These are phyloP conservation scores for Diaporthe vexans DNA, from an alignment of 2,329 filamentous ascomycete genomes.

Conservation along the genomic window DNA sequence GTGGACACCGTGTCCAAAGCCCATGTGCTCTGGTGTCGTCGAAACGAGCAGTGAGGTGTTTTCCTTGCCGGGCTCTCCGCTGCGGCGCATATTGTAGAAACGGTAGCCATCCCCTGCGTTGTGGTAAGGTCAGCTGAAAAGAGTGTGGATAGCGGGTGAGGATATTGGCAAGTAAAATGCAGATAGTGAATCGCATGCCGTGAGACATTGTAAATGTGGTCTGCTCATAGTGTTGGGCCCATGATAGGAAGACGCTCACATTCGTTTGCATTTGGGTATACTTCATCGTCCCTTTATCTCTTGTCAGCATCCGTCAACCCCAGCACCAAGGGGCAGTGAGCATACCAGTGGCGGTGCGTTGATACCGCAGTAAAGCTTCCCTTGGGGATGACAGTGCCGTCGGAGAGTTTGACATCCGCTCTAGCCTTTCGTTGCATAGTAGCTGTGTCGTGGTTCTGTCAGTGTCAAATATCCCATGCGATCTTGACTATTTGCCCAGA, in stretches of 20 bases:
- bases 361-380: slow-evolving; percentile 25
- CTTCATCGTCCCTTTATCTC: not conserved
- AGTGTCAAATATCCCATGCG: not conserved
- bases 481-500: no score
- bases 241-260: not conserved
- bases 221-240: not conserved
- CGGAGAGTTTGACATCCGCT: slow-evolving; percentile 42
- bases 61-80: slow-evolving; percentile 44
- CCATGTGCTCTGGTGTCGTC: slow-evolving; percentile 25
- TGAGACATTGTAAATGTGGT: not conserved
- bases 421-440: slow-evolving; percentile 42
- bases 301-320: not conserved
- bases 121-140: not conserved
- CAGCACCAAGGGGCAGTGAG: no score
- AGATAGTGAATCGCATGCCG: not conserved
- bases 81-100: not conserved
- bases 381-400: slow-evolving; percentile 46
- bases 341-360: slow-evolving; percentile 13
- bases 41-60: slow-evolving; percentile 11
- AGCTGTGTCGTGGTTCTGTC: slow-evolving; percentile 13
- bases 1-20: slow-evolving; percentile 52
- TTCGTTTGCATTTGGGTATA: slow-evolving; percentile 2
- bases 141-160: not conserved
- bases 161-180: not conserved
- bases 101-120: slow-evolving; percentile 11